phyloP scores from a whole-genome alignment of 1,284 basidiomycete genomes.

The Cryptococcus sp. region DNA sequence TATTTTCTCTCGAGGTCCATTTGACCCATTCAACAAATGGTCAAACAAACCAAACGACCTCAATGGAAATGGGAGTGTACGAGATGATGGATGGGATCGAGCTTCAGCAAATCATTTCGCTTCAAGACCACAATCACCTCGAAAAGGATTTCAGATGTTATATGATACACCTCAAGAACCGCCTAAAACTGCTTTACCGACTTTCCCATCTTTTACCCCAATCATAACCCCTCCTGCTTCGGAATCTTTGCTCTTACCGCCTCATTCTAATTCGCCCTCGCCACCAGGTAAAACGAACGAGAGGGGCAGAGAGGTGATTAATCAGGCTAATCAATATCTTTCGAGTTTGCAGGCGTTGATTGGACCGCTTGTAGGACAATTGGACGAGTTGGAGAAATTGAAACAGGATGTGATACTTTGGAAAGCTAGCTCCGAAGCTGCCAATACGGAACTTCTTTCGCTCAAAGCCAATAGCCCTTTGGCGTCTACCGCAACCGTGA shows the following conservation, averaged over 20 bases:
- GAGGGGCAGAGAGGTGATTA: background rate
- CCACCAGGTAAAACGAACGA: background rate
- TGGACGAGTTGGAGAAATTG: constrained; percentile 36
- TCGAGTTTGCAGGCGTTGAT: constrained; percentile 20
- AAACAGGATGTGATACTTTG: constrained; percentile 40
- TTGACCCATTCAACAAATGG: background rate
- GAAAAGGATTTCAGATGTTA: constrained; percentile 8
- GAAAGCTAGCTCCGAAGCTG: constrained; percentile 16
- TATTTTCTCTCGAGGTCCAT: background rate
- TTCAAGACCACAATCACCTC: constrained; percentile 8
- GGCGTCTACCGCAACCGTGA: too few relatives aligned
- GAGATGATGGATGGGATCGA: constrained; percentile 10
- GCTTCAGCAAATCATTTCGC: background rate
- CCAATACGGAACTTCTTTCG: too few relatives aligned
- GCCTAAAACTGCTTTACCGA: constrained; percentile 7
- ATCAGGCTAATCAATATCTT: constrained; percentile 22
- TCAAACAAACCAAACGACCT: background rate
- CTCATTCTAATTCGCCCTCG: background rate
- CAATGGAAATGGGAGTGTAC: constrained; percentile 2
- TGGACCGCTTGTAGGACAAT: constrained; percentile 18
- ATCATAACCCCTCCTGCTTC: background rate
- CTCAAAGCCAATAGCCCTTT: too few relatives aligned
- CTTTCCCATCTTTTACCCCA: constrained; percentile 4
- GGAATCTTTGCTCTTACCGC: background rate
- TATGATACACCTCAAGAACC: constrained; percentile 1